Evolutionary conservation across 2,329 filamentous ascomycete species (phyloP).

Genomic region (Fusarium ambrosium): DNA sequence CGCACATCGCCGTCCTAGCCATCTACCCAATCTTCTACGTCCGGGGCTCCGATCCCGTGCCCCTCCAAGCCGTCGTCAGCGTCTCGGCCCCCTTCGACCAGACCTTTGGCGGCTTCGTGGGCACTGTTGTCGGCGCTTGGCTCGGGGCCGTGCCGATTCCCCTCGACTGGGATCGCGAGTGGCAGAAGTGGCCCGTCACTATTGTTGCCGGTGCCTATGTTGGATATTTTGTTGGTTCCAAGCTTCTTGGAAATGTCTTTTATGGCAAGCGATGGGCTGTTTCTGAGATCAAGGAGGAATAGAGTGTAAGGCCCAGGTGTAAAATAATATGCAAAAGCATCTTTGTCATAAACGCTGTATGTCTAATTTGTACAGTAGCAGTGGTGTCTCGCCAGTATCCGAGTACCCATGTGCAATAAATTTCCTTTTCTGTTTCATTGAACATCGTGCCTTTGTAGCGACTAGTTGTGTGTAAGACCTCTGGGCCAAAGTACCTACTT

Average conservation of each 20-base stretch:
- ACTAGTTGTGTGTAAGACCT: neutral
- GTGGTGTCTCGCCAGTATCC: neutral
- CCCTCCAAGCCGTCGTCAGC: constrained; percentile 79
- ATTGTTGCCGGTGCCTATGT: constrained; percentile 86
- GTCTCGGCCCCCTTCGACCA: constrained; percentile 82
- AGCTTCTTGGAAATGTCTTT: constrained; percentile 66
- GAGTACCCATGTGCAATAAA: neutral
- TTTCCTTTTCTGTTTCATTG: neutral
- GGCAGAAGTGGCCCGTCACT: constrained; percentile 98
- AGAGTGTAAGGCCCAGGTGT: neutral
- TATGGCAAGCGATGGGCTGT: constrained; percentile 60
- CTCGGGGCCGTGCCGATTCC: constrained; percentile 95
- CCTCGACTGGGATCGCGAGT: constrained; percentile 98
- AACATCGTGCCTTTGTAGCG: neutral
- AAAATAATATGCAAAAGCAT: neutral
- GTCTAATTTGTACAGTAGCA: neutral
- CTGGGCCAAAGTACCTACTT: neutral
- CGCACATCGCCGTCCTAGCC: constrained; percentile 84
- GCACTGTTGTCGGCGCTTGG: constrained; percentile 87
- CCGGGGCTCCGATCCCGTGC: constrained; percentile 79
- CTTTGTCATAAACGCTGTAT: neutral
- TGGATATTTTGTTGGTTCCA: constrained; percentile 80
- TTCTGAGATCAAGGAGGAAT: constrained; percentile 48
- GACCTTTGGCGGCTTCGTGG: constrained; percentile 85
- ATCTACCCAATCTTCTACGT: constrained; percentile 87